Base-by-base conservation (phyloP, 2,329 filamentous ascomycete species). In the Trichoderma semiorbis region DNA sequence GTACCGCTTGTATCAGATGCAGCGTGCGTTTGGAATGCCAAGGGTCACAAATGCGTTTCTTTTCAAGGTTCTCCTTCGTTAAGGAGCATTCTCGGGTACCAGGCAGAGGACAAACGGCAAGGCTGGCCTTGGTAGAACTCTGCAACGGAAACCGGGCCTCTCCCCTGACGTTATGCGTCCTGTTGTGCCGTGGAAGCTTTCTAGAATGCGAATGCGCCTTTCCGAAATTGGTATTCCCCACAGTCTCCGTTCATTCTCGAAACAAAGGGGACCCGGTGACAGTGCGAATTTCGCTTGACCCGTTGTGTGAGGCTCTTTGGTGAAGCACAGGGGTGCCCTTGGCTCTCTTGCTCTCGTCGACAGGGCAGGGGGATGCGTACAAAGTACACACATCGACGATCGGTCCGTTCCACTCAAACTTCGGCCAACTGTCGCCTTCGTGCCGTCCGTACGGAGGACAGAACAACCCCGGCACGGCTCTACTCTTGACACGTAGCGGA, bases 201-300 rank as follows among this genome's bases (percentile, higher is more conserved):
- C 77, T 75, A 78, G 77, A 79, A 78, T 74, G 50, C 50, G 77
- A 78, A 78, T 73, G 50, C 69, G 43, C 68, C 47, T 57, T 34
- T 71, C 67, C 58, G 43, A 69, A 53, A 69, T 62, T 69, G 57
- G 39, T 14, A 30, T 26, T 69, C 66, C 66, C 66, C 55, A 69
- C 55, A 67, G 73, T 73, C 73, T 73, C 74, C 76, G 64, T 69
- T 60, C 39, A 66, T 62, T 60, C 57, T 70, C 58, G 43, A 63
- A 60, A 69, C 66, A 61, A 53, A 69, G 39, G 67, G 55, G 43
- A 61, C 55, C 12, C 47, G 16, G 24, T 26, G 66, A 69, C 66
- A 69, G 66, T 69, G 66, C 36, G 66, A 61, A 69, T 50, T 50
- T 50, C 57, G 36, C 36, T 32, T 32, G 53, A 7, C 36, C 36